phyloP scores from a whole-genome alignment of 176 grass and related monocot species.

The Aegilops sharonensis region DNA sequence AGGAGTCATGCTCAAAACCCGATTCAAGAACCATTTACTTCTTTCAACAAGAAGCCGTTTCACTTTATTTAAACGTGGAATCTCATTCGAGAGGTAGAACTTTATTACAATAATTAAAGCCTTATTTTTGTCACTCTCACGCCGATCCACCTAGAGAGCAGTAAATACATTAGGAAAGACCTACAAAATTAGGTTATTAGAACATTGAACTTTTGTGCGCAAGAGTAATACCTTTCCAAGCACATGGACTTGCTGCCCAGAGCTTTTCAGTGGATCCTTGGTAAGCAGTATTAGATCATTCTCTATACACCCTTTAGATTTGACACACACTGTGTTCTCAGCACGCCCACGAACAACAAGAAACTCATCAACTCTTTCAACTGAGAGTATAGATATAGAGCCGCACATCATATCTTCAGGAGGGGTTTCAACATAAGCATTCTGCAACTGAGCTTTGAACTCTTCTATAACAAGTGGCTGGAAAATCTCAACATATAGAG shows the following conservation, averaged over 20 bases:
- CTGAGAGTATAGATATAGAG: slow-evolving; percentile 69
- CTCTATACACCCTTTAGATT: slow-evolving; percentile 66
- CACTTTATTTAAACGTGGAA: slow-evolving; percentile 73
- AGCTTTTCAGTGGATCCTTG: slow-evolving; percentile 68
- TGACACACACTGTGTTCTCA: slow-evolving; percentile 52
- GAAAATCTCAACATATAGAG: slow-evolving; percentile 91
- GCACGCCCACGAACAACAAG: slow-evolving; percentile 72
- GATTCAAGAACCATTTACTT: slow-evolving; percentile 88
- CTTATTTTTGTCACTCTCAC: slow-evolving; percentile 77
- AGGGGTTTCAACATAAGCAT: slow-evolving; percentile 66
- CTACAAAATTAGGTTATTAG: slow-evolving; percentile 24
- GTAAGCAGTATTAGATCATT: slow-evolving; percentile 94
- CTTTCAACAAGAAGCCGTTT: slow-evolving; percentile 78
- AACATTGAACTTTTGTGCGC: slow-evolving; percentile 15
- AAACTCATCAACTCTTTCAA: slow-evolving; percentile 98
- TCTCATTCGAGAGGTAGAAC: slow-evolving; percentile 69
- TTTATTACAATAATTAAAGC: slow-evolving; percentile 69
- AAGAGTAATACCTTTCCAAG: slow-evolving; percentile 82
- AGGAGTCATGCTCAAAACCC: slow-evolving; percentile 87
- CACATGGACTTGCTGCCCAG: slow-evolving; percentile 62
- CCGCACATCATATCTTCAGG: slow-evolving; percentile 71
- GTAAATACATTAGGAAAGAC: slow-evolving; percentile 25
- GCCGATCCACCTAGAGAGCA: slow-evolving; percentile 67
- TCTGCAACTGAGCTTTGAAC: slow-evolving; percentile 91
- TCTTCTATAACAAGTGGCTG: slow-evolving; percentile 93